Conservation (phyloP, 495 filamentous ascomycete genomes). For the Podospora pseudopauciseta region DNA sequence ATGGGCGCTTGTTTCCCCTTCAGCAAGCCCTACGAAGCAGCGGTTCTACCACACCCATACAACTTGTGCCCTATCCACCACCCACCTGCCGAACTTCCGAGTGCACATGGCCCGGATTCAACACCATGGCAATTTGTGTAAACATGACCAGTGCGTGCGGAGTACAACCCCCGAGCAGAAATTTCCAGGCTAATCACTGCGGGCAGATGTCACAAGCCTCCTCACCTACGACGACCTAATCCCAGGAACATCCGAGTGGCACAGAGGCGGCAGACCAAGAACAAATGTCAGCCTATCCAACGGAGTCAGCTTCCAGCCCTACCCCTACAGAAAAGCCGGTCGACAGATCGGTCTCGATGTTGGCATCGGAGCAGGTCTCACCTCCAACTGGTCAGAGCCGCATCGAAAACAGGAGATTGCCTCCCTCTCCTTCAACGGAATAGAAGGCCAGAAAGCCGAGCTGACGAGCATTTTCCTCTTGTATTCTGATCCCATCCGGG, state of each 20-base stretch:
- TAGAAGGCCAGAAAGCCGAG: background rate
- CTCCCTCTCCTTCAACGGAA: background rate
- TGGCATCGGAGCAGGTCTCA: background rate
- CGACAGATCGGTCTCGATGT: background rate
- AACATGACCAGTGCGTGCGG: background rate
- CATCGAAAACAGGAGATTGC: background rate
- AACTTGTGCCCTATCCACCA: background rate
- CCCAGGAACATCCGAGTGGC: background rate
- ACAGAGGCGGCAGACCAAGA: background rate
- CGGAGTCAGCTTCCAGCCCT: background rate
- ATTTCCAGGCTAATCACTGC: background rate
- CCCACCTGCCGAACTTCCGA: background rate
- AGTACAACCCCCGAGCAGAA: background rate
- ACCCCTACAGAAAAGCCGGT: background rate
- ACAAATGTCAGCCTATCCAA: background rate
- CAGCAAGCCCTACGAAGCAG: background rate
- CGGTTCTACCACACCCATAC: background rate
- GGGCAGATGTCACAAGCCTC: background rate
- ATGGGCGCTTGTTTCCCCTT: background rate
- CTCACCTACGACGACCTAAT: background rate
- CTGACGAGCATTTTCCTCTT: background rate
- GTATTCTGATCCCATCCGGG: background rate
- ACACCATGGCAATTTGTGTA: constrained; percentile 1
- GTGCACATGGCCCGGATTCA: constrained; percentile 1
- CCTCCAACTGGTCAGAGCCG: background rate